Evolutionary conservation across 306 rosid species (phyloP).

Genomic region (Trichosanthes cucumerina): DNA sequence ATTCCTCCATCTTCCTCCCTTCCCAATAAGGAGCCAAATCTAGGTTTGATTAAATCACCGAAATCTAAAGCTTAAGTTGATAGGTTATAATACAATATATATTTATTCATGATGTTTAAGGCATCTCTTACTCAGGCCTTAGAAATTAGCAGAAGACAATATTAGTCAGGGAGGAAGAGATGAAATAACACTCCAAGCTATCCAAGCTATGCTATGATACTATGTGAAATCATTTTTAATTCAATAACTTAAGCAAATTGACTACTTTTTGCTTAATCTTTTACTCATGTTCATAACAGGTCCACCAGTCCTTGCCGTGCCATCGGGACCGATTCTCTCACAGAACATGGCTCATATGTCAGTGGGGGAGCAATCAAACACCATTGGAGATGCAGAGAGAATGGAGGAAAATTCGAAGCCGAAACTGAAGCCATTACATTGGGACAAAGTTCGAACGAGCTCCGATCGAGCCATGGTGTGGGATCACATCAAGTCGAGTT

Average conservation of each 20-base stretch:
- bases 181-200: too few species aligned
- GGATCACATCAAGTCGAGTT: constrained; percentile 81
- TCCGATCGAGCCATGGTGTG: constrained; percentile 83
- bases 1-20: constrained; percentile 13
- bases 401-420: constrained; percentile 40
- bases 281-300: not conserved
- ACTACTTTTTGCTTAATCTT: not conserved
- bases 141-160: not conserved
- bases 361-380: constrained; percentile 7
- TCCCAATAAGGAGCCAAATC: constrained; percentile 11
- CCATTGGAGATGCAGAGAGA: constrained; percentile 10
- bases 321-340: constrained; percentile 40
- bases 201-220: not conserved
- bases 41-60: not conserved
- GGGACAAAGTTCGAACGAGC: constrained; percentile 80
- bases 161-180: not conserved
- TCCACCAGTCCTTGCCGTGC: constrained; percentile 49
- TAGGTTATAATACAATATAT: not conserved
- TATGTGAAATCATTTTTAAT: not conserved
- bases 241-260: not conserved
- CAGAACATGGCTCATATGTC: constrained; percentile 24
- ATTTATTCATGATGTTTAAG: not conserved
- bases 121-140: not conserved
- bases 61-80: not conserved
- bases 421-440: constrained; percentile 81